Percentiles rank a stretch among this genome's conserved stretches.
Evolutionary conservation across 2,329 filamentous ascomycete genomes (phyloP).

Genomic region (Fusarium tuaranense): DNA sequence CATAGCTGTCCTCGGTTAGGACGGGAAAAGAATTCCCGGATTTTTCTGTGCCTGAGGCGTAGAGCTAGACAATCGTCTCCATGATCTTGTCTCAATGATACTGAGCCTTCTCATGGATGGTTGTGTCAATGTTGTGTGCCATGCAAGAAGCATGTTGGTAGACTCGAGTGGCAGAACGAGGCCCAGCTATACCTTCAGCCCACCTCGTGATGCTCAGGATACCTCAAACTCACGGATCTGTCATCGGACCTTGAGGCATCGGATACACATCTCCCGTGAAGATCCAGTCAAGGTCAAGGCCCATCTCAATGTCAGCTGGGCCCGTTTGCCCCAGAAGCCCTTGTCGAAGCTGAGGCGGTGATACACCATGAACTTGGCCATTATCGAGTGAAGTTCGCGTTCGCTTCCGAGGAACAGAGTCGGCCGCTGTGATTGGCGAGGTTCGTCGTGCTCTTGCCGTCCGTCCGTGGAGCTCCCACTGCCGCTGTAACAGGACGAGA

Average conservation of each 20-base stretch:
- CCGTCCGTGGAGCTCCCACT: slow-evolving; percentile 31
- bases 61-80: not conserved
- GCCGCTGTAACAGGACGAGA: slow-evolving; percentile 37
- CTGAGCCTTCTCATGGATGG: not conserved
- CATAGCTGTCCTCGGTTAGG: not conserved
- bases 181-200: not conserved
- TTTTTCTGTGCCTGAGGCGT: not conserved
- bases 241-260: slow-evolving; percentile 1
- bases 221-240: not conserved
- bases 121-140: not conserved
- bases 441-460: slow-evolving; percentile 10
- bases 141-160: not conserved
- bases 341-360: slow-evolving; percentile 13
- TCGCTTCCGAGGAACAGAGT: slow-evolving; percentile 28
- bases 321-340: slow-evolving; percentile 11
- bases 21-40: not conserved
- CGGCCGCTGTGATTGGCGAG: not conserved
- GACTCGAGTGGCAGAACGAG: not conserved
- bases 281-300: slow-evolving; percentile 35
- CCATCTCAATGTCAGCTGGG: slow-evolving; percentile 28
- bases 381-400: slow-evolving; percentile 23
- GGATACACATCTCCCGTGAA: slow-evolving; percentile 30
- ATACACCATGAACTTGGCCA: slow-evolving; percentile 2
- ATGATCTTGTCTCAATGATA: not conserved
- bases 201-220: not conserved